Percentiles rank a stretch among this genome's conserved stretches.
Conservation (phyloP, 768 basidiomycete genomes). For the Sistotremastrum suecicum region DNA sequence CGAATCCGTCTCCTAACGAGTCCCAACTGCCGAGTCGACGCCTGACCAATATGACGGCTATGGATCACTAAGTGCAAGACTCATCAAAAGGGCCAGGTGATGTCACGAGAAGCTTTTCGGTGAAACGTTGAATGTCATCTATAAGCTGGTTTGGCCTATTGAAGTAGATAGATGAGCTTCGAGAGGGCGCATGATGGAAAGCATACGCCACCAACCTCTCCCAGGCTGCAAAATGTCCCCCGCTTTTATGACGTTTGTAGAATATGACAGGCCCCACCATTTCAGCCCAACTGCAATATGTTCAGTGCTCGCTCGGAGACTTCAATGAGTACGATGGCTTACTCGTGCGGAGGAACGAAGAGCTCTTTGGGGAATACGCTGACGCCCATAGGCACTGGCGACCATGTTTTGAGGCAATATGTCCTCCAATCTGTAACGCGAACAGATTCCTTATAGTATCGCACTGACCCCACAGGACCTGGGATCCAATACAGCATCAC, state of each 20-base stretch:
- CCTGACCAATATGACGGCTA: too few relatives aligned
- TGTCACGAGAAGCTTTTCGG: too few relatives aligned
- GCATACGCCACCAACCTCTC: slow-evolving; percentile 16
- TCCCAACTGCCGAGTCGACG: too few relatives aligned
- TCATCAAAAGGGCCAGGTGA: too few relatives aligned
- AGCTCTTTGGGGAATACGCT: slow-evolving; percentile 42
- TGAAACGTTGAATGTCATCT: too few relatives aligned
- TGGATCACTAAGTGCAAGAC: too few relatives aligned
- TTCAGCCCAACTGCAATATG: slow-evolving; percentile 27
- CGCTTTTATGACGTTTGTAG: slow-evolving; percentile 30
- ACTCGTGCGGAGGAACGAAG: neutral
- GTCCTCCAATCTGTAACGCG: slow-evolving; percentile 18
- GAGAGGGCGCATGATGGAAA: too few relatives aligned
- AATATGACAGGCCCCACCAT: slow-evolving; percentile 28
- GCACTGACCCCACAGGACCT: slow-evolving; percentile 44
- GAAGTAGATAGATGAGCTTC: too few relatives aligned
- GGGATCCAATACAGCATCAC: slow-evolving; percentile 46
- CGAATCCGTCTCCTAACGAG: too few relatives aligned
- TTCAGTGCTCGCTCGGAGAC: neutral
- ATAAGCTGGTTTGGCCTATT: too few relatives aligned
- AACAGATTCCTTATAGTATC: slow-evolving; percentile 47
- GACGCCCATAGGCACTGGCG: slow-evolving; percentile 30
- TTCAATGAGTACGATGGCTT: too few relatives aligned
- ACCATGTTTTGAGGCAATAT: neutral
- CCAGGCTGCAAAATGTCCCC: slow-evolving; percentile 46